Evolutionary conservation across 305 asterid genomes (phyloP).

Genomic region (Solanum hybrid): DNA sequence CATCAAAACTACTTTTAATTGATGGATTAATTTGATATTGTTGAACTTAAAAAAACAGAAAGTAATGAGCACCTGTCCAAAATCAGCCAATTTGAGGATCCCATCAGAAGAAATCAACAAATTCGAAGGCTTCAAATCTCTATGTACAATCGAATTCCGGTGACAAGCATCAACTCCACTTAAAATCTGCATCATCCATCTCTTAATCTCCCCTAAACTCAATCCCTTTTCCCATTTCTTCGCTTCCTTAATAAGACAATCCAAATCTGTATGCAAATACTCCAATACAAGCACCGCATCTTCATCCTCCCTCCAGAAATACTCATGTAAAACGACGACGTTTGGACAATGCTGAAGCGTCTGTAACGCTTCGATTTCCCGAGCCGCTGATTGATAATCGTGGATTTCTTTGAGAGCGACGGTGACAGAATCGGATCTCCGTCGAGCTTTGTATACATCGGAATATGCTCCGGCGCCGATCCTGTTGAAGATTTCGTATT

Average conservation of each 20-base stretch:
- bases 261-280: slow-evolving; percentile 67
- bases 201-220: slow-evolving; percentile 60
- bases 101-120: slow-evolving; percentile 81
- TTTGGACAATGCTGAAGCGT: slow-evolving; percentile 60
- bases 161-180: slow-evolving; percentile 72
- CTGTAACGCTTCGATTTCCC: slow-evolving; percentile 85
- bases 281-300: slow-evolving; percentile 90
- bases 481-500: slow-evolving; percentile 62
- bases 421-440: slow-evolving; percentile 56
- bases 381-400: slow-evolving; percentile 75
- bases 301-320: slow-evolving; percentile 91
- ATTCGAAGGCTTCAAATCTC: slow-evolving; percentile 90
- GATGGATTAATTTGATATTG: neutral
- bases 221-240: slow-evolving; percentile 55
- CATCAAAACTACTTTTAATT: neutral
- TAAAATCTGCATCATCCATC: slow-evolving; percentile 80
- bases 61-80: slow-evolving; percentile 58
- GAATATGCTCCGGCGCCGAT: slow-evolving; percentile 96
- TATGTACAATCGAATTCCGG: slow-evolving; percentile 66
- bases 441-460: slow-evolving; percentile 78
- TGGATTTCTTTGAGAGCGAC: slow-evolving; percentile 90
- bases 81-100: slow-evolving; percentile 81
- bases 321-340: slow-evolving; percentile 60
- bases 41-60: neutral
- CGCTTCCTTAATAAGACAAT: slow-evolving; percentile 52